phyloP scores from a whole-genome alignment of 1,284 basidiomycete species.

The Papiliotrema fonsecae region DNA sequence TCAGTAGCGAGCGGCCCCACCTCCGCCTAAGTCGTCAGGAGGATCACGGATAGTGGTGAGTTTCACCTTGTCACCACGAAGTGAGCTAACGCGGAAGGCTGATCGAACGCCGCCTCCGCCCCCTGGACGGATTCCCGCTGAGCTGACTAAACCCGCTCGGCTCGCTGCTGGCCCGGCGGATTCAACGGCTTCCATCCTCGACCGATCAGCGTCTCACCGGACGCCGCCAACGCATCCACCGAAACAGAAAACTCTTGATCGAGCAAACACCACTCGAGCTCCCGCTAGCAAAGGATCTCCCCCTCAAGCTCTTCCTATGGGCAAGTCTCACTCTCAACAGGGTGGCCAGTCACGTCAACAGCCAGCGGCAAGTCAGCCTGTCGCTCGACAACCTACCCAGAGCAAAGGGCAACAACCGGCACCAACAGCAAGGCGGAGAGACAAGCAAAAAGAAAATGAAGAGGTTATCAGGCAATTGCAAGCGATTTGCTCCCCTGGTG shows the following conservation, averaged over 20 bases:
- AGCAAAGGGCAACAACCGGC: slow-evolving; percentile 24
- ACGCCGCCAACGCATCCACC: slow-evolving; percentile 30
- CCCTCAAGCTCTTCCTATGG: slow-evolving; percentile 22
- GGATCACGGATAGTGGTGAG: slow-evolving; percentile 17
- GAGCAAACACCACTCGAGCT: slow-evolving; percentile 50
- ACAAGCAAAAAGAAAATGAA: slow-evolving; percentile 81
- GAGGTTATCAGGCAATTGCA: slow-evolving; percentile 88
- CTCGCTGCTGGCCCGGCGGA: slow-evolving; percentile 17
- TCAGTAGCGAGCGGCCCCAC: slow-evolving; percentile 31
- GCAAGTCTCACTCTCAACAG: slow-evolving; percentile 38
- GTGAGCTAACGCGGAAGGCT: slow-evolving; percentile 9
- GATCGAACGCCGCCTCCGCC: slow-evolving; percentile 30
- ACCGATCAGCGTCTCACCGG: slow-evolving; percentile 47
- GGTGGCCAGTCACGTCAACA: slow-evolving; percentile 18
- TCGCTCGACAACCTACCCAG: slow-evolving; percentile 35
- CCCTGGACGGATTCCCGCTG: slow-evolving; percentile 18
- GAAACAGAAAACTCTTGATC: slow-evolving; percentile 37
- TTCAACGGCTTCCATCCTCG: slow-evolving; percentile 26
- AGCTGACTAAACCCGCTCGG: slow-evolving; percentile 24
- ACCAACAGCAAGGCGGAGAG: slow-evolving; percentile 73
- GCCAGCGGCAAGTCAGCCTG: slow-evolving; percentile 21
- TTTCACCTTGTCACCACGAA: no score
- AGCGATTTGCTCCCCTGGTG: slow-evolving; percentile 94
- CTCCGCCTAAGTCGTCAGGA: slow-evolving; percentile 25
- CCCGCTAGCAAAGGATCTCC: slow-evolving; percentile 25